Evolutionary conservation across 2,329 filamentous ascomycete species (phyloP), one percentile per base, ranked within the genome.

Genomic region (Neonectria punicea): DNA sequence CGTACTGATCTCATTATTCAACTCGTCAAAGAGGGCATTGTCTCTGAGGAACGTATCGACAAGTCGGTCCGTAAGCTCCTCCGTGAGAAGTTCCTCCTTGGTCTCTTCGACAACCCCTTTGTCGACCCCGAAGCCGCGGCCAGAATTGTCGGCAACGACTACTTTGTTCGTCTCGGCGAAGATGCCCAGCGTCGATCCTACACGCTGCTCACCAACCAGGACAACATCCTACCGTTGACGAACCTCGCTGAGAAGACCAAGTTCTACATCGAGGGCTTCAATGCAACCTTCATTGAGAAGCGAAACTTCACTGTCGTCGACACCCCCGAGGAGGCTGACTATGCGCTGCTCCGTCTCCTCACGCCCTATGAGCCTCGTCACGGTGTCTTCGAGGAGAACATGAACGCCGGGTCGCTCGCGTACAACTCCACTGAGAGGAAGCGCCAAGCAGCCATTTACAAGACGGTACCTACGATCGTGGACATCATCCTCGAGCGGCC

Each of bases 21-120:
- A 59, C 75, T 84, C 0, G 83, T 85, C 0, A 66, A 78, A 2
- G 77, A 80, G 39, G 80, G 81, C 13, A 68, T 76, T 9, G 69
- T 86, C n/a, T 69, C 77, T 14, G 82, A 85, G 61, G 70, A 72
- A 1, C 82, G 83, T 18, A 72, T 86, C 14, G 80, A 86, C 67
- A 50, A 73, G 6, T 85, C 83, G 0, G 79, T 85, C 10, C 75
- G 80, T 5, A 80, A 80, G 2, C 76, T 86, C 0, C 75, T 86
- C 3, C 74, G 74, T 25, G 84, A 86, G 65, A 86, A 86, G 71
- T 86, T 86, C 71, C 53, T 78, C 4, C 80, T 85, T 0, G 84
- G 84, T 4, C 79, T 86, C 13, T 86, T 86, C 64, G 83, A 86
- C 32, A 80, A 82, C 64, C 83, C 81, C 0, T 86, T 83, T 65